phyloP scores from a whole-genome alignment of 192 early-diverging fungal genomes.

The Dissophora globulifera region DNA sequence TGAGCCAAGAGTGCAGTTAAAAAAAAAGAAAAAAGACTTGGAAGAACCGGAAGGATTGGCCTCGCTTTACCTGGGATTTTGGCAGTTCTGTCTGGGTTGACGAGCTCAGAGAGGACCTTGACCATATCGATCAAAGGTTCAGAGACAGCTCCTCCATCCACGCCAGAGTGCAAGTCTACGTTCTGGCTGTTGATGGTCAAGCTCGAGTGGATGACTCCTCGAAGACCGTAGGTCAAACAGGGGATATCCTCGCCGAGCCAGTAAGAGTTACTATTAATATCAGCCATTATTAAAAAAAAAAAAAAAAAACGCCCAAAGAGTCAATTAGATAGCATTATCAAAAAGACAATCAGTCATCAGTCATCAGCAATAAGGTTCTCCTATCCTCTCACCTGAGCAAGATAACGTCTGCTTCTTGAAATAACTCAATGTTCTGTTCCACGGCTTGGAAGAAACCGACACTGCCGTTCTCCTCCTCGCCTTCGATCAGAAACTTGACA shows the following conservation, averaged over 20 bases:
- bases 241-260: conserved; percentile 83
- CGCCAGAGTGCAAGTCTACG: conserved; percentile 80
- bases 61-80: conserved; percentile 72
- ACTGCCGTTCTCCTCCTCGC: conserved; percentile 84
- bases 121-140: conserved; percentile 77
- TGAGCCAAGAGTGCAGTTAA: too few species aligned
- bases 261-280: conserved; percentile 80
- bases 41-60: too few species aligned
- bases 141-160: conserved; percentile 78
- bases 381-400: conserved; percentile 55
- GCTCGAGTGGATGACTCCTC: conserved; percentile 76
- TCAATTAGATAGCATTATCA: too few species aligned
- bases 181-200: conserved; percentile 58
- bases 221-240: conserved; percentile 83
- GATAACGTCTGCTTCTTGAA: conserved; percentile 65
- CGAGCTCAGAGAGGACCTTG: conserved; percentile 67
- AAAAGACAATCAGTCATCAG: too few species aligned
- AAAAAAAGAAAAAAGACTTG: too few species aligned
- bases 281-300: too few species aligned
- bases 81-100: conserved; percentile 65
- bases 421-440: conserved; percentile 60
- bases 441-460: conserved; percentile 72
- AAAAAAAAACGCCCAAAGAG: conserved; percentile 1
- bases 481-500: conserved; percentile 82
- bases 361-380: too few species aligned